Evolutionary conservation across 148 eudicot genomes (phyloP), one percentile per base, ranked within the genome.

Genomic region (Vaccinium macrocarpon): DNA sequence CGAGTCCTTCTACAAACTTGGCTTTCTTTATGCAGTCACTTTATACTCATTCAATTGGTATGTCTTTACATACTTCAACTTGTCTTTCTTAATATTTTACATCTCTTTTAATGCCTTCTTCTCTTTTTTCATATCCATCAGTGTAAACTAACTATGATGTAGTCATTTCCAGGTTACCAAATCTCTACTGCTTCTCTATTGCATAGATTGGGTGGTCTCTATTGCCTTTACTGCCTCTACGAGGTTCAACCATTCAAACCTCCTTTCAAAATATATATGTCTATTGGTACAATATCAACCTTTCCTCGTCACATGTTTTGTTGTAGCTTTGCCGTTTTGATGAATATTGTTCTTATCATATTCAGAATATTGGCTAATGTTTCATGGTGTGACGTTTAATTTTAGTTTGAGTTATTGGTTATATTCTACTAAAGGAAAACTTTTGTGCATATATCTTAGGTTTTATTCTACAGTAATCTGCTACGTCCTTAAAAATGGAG

Each of bases 161-260:
- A 25, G 19, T 75, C 53, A 10, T 75, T 59, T 89, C 88, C 90
- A 92, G 97, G 93, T 84, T 88, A 91, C 88, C 85, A 92, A 88
- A 82, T 82, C 72, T 84, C 92, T 46, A 57, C 87, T 81, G 82
- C 80, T 81, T 87, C 92, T 64, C 70, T 92, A 70, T 90, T 89
- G 5, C 87, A 86, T 27, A 92, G 95, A 88, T 70, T 94, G 84
- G 98, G 96, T 66, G 95, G 95, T 57, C 87, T 95, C 0, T 95
- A 93, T 87, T 92, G 95, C 87, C 90, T 94, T 64, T 94, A 94
- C 86, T 96, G 95, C 87, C 93, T 96, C 49, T 90, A 88, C 38
- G 95, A 94, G 86, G 92, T 95, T 83, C 98, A 96, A 83, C 96
- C 98, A 49, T 94, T 90, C 87, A 94, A 92, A 86, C 98, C 98